These are phyloP conservation scores for Rhizophagus clarus DNA, from an alignment of 192 early-diverging fungal species.

Conservation along the genomic window DNA sequence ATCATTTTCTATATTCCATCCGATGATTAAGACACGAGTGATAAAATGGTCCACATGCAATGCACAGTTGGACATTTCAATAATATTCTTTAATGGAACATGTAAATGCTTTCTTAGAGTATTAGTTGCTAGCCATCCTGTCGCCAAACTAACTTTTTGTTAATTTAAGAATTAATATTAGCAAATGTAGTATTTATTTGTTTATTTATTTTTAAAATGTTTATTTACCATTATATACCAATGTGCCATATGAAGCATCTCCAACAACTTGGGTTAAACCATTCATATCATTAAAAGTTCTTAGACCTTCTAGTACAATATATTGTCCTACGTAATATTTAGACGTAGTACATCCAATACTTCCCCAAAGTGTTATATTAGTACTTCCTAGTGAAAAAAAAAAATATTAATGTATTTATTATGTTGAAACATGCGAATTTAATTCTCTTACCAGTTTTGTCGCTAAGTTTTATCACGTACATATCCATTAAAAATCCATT, in stretches of 20 bases:
- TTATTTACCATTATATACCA: slow-evolving; percentile 16
- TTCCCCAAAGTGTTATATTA: neutral
- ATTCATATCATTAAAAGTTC: neutral
- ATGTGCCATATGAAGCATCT: neutral
- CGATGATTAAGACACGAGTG: neutral
- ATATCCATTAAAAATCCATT: neutral
- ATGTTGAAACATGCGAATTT: neutral
- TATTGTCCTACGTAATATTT: slow-evolving; percentile 4
- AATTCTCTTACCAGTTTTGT: neutral
- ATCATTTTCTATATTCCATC: neutral
- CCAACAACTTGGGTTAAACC: neutral
- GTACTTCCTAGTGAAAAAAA: neutral
- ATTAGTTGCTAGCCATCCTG: neutral
- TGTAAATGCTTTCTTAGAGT: neutral
- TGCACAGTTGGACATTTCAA: neutral
- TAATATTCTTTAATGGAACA: neutral
- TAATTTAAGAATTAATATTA: neutral
- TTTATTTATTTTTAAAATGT: neutral
- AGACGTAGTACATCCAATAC: neutral
- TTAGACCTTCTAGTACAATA: slow-evolving; percentile 11
- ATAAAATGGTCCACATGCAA: neutral
- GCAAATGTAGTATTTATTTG: too few species aligned
- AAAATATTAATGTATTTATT: neutral
- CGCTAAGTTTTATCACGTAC: slow-evolving; percentile 3
- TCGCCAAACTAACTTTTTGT: slow-evolving; percentile 4